phyloP scores from a whole-genome alignment of 2,329 filamentous ascomycete genomes.

The Trichoderma lentiforme region DNA sequence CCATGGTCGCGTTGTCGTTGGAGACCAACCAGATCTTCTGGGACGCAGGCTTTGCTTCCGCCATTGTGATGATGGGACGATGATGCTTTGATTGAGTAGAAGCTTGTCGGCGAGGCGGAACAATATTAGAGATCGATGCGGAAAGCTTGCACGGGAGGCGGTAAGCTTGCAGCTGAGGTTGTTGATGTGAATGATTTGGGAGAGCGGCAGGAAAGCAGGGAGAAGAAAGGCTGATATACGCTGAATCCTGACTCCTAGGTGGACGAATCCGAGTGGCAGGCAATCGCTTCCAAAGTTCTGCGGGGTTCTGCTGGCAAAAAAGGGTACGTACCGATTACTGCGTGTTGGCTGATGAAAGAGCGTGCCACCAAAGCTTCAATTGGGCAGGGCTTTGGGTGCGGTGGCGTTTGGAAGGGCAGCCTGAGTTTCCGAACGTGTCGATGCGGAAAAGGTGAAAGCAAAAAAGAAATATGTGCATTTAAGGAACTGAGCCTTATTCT shows the following conservation, averaged over 20 bases:
- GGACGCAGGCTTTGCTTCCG: slow-evolving; percentile 30
- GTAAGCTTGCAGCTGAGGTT: neutral
- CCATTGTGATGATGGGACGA: slow-evolving; percentile 31
- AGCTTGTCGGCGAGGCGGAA: neutral
- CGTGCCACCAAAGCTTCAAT: neutral
- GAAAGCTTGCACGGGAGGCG: neutral
- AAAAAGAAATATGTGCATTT: neutral
- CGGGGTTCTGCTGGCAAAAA: slow-evolving; percentile 6
- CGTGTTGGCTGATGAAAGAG: neutral
- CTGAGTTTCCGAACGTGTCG: neutral
- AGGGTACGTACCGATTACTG: slow-evolving; percentile 1
- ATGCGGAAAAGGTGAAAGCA: neutral
- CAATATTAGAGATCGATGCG: neutral
- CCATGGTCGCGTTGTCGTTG: slow-evolving; percentile 48
- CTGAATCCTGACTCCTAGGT: slow-evolving; percentile 5
- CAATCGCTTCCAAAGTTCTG: neutral
- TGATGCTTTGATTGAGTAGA: neutral
- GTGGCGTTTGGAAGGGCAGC: neutral
- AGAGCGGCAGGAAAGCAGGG: neutral
- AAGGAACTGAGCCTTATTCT: neutral
- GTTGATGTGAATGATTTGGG: neutral
- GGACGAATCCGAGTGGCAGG: neutral
- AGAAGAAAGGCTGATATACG: neutral
- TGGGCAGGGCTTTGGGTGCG: neutral
- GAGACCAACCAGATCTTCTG: slow-evolving; percentile 48